These are phyloP conservation scores for Leccinum truebloodii DNA, from an alignment of 768 basidiomycete genomes.

Conservation along the genomic window DNA sequence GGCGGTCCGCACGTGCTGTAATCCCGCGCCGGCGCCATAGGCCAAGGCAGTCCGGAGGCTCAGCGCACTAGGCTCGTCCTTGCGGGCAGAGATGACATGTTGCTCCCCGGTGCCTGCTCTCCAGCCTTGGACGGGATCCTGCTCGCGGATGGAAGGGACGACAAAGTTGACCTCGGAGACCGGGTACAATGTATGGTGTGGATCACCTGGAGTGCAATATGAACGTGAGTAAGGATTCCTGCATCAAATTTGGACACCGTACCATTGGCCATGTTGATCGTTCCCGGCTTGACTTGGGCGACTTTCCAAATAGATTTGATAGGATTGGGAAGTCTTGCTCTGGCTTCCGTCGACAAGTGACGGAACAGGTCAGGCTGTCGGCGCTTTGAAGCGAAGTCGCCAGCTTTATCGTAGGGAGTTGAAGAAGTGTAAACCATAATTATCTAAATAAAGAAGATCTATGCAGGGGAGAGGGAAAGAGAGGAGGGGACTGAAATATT, in stretches of 20 bases:
- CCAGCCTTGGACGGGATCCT: conserved; percentile 35
- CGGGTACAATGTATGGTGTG: conserved; percentile 36
- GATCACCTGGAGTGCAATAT: conserved; percentile 29
- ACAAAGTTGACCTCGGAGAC: conserved; percentile 36
- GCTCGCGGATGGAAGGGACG: conserved; percentile 31
- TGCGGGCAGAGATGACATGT: conserved; percentile 30
- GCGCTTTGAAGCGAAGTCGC: conserved; percentile 22
- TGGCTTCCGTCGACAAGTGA: conserved; percentile 37
- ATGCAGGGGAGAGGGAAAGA: background rate
- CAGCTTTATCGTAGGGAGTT: conserved; percentile 12
- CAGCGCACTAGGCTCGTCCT: conserved; percentile 31
- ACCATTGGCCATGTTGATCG: conserved; percentile 42
- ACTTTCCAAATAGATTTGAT: conserved; percentile 40
- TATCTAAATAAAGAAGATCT: background rate
- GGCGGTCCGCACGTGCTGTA: conserved; percentile 33
- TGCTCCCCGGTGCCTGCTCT: conserved; percentile 27
- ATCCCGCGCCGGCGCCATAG: conserved; percentile 40
- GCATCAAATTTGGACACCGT: background rate
- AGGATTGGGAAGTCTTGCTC: conserved; percentile 35
- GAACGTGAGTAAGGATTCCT: background rate
- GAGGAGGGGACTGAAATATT: background rate
- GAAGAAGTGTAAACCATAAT: conserved; percentile 32
- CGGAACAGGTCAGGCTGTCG: conserved; percentile 33
- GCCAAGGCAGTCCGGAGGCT: conserved; percentile 39
- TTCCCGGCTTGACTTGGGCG: conserved; percentile 35